Percentiles rank a stretch among this genome's conserved stretches.
Evolutionary conservation across 768 basidiomycete species (phyloP).

Genomic region (Rhodotorula paludigena): DNA sequence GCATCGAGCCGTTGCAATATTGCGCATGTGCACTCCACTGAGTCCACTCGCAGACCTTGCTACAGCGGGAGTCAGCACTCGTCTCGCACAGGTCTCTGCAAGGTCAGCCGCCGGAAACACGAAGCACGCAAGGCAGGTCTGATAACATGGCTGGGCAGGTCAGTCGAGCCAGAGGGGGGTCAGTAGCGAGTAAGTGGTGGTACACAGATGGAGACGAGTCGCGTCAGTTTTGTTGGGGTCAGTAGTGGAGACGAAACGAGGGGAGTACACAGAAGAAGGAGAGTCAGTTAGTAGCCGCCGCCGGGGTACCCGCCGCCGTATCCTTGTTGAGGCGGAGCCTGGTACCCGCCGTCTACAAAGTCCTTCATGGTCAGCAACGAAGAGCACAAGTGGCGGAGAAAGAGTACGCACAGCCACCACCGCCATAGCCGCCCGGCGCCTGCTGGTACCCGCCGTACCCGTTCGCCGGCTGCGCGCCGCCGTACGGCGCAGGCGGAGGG

Average conservation of each 20-base stretch:
- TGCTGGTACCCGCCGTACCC: constrained; percentile 18
- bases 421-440: constrained; percentile 13
- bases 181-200: neutral
- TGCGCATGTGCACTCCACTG: too few species aligned
- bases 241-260: neutral
- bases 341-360: constrained; percentile 1
- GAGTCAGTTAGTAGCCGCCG: neutral
- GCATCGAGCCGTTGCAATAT: too few species aligned
- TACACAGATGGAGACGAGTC: neutral
- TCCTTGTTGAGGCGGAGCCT: constrained; percentile 2
- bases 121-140: too few species aligned
- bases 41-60: too few species aligned
- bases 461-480: constrained; percentile 1
- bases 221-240: neutral
- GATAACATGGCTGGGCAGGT: too few species aligned
- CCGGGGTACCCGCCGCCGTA: neutral
- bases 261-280: neutral
- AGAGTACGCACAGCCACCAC: neutral
- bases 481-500: neutral
- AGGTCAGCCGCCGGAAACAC: too few species aligned
- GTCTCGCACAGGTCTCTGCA: too few species aligned
- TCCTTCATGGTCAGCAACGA: neutral
- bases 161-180: too few species aligned
- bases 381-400: neutral
- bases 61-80: too few species aligned